phyloP scores from a whole-genome alignment of 106 monocot species.

The Xerophyta viscosa region DNA sequence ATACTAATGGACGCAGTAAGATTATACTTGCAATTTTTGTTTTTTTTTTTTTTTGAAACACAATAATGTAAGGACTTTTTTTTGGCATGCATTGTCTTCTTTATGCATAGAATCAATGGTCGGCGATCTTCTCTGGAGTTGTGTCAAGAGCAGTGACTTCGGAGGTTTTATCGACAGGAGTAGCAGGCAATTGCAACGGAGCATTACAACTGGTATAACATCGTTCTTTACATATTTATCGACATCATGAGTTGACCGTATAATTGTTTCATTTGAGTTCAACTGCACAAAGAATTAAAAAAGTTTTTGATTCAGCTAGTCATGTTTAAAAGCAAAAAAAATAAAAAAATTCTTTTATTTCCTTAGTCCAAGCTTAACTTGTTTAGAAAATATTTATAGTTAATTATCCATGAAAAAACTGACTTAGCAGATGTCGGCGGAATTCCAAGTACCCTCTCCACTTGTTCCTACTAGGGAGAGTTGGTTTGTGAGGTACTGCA shows the following conservation, averaged over 20 bases:
- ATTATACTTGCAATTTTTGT: too few species aligned
- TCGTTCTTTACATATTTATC: too few species aligned
- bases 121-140: constrained; percentile 64
- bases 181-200: constrained; percentile 95
- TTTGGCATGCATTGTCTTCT: background rate
- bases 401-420: background rate
- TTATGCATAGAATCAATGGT: constrained; percentile 71
- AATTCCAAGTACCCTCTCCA: constrained; percentile 93
- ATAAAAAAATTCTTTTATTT: too few species aligned
- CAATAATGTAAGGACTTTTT: background rate
- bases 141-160: constrained; percentile 77
- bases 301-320: too few species aligned
- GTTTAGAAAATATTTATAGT: background rate
- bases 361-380: background rate
- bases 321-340: too few species aligned
- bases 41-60: background rate
- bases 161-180: constrained; percentile 91
- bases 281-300: too few species aligned
- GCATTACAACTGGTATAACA: constrained; percentile 99
- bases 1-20: constrained; percentile 95
- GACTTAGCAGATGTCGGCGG: constrained; percentile 67
- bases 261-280: too few species aligned
- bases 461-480: constrained; percentile 87
- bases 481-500: constrained; percentile 85
- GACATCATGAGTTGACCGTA: background rate